These are phyloP conservation scores for Boletus vinaceobasis DNA, from an alignment of 768 basidiomycete species.

Conservation along the genomic window DNA sequence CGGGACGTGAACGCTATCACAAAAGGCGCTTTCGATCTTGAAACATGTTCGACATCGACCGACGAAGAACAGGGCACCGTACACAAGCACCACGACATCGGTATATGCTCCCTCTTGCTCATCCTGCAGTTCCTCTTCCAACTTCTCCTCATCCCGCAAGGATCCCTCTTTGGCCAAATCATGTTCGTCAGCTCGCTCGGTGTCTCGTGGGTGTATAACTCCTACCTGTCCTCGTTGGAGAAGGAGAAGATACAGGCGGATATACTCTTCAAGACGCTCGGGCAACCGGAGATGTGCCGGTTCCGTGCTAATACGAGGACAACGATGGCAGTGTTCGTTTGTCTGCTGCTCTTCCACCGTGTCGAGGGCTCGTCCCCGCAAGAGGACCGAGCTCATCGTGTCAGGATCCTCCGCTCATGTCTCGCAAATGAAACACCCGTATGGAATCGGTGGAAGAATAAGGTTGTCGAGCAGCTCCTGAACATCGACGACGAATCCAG, in stretches of 20 bases:
- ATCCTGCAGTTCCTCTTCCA: conserved; percentile 32
- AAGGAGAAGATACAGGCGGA: conserved; percentile 23
- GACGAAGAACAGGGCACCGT: neutral
- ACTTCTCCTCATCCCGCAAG: conserved; percentile 33
- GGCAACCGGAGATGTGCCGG: conserved; percentile 1
- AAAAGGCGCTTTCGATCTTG: conserved; percentile 27
- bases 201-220: conserved; percentile 35
- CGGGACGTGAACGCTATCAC: conserved; percentile 29
- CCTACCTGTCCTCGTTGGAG: conserved; percentile 35
- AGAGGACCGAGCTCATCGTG: neutral
- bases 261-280: conserved; percentile 15
- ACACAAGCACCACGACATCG: conserved; percentile 16
- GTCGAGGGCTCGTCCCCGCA: neutral
- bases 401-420: conserved; percentile 12
- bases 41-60: neutral
- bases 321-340: conserved; percentile 22
- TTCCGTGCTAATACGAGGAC: conserved; percentile 21
- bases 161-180: conserved; percentile 33
- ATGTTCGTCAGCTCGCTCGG: conserved; percentile 32
- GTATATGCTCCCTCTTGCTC: conserved; percentile 27
- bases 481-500: neutral
- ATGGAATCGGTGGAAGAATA: conserved; percentile 23
- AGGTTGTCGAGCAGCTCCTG: conserved; percentile 21
- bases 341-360: conserved; percentile 21
- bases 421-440: conserved; percentile 22